phyloP scores from a whole-genome alignment of 148 eudicot genomes.

The Vaccinium vitisidaea region DNA sequence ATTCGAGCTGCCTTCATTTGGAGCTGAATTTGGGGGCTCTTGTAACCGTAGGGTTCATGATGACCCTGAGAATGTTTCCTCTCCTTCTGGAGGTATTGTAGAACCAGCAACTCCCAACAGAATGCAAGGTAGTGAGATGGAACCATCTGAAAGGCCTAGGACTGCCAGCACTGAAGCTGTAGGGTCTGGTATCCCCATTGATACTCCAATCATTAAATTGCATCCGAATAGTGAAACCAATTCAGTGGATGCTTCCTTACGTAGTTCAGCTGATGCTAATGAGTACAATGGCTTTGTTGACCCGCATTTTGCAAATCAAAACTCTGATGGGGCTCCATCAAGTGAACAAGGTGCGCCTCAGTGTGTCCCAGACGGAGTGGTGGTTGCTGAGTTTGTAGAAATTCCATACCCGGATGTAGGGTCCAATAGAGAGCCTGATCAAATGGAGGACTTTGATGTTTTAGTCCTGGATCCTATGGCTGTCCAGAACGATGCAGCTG shows the following conservation, averaged over 20 bases:
- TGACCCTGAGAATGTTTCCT: slow-evolving; percentile 22
- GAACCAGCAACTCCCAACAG: slow-evolving; percentile 14
- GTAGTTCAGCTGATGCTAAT: neutral
- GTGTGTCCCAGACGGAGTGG: slow-evolving; percentile 11
- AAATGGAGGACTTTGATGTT: neutral
- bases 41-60: slow-evolving; percentile 12
- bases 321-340: slow-evolving; percentile 1
- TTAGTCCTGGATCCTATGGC: slow-evolving; percentile 10
- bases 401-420: slow-evolving; percentile 13
- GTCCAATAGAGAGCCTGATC: slow-evolving; percentile 10
- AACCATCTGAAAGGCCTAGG: slow-evolving; percentile 6
- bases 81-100: slow-evolving; percentile 8
- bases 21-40: slow-evolving; percentile 6
- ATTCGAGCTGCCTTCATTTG: slow-evolving; percentile 16
- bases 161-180: slow-evolving; percentile 16
- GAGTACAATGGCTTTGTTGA: neutral
- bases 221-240: slow-evolving; percentile 10
- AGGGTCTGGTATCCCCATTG: slow-evolving; percentile 9
- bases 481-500: slow-evolving; percentile 9
- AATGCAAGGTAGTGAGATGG: slow-evolving; percentile 7
- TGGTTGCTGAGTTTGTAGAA: neutral
- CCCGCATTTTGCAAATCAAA: slow-evolving; percentile 6
- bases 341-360: neutral
- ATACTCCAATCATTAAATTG: neutral
- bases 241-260: neutral